Conservation (phyloP, 225 moss, liverwort and hornwort genomes). For the Bryoerythrophyllum caledonicum region DNA sequence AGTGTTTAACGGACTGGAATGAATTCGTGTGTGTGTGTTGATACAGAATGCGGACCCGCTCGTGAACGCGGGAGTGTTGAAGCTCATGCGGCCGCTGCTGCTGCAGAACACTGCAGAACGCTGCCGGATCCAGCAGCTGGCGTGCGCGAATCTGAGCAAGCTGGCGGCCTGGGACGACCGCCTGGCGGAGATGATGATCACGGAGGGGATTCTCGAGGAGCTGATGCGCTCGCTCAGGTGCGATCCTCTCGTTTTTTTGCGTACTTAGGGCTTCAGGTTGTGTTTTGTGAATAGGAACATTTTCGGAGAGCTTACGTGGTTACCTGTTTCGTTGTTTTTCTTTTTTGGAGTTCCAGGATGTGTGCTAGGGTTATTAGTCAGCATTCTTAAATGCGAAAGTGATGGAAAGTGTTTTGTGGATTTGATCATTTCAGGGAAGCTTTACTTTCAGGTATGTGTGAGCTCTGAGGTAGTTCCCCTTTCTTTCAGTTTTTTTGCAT, state of each 20-base stretch:
- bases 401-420: neutral
- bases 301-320: too few relatives aligned
- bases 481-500: too few relatives aligned
- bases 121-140: conserved; percentile 86
- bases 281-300: too few relatives aligned
- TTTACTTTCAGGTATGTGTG: too few relatives aligned
- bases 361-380: too few relatives aligned
- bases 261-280: neutral
- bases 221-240: conserved; percentile 84
- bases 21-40: too few relatives aligned
- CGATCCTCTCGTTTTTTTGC: neutral
- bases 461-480: too few relatives aligned
- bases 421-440: too few relatives aligned
- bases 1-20: too few relatives aligned
- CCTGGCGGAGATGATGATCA: conserved; percentile 78
- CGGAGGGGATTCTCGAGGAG: conserved; percentile 79
- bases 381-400: neutral
- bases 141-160: conserved; percentile 74
- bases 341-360: too few relatives aligned
- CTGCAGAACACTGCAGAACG: too few relatives aligned
- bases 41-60: conserved; percentile 75
- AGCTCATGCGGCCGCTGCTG: conserved; percentile 73
- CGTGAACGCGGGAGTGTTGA: conserved; percentile 83
- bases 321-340: too few relatives aligned
- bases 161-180: conserved; percentile 78